Conservation (phyloP, 805 yeast genomes). For the Kluyveromyces starmeri region DNA sequence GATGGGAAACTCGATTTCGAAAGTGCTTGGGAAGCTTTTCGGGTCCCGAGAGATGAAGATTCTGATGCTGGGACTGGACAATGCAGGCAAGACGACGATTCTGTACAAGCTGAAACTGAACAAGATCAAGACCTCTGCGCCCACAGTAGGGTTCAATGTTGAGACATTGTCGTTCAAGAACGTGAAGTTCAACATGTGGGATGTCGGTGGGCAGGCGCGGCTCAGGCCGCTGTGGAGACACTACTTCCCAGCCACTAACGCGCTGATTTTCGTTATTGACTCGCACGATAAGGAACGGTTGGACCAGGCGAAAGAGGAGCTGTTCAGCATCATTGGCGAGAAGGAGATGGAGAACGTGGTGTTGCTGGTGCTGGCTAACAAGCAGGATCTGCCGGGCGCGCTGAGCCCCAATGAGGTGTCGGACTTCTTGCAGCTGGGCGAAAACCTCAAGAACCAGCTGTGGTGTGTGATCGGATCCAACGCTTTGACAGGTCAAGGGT, state of each 20-base stretch:
- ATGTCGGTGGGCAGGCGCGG: constrained; percentile 93
- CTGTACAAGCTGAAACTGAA: constrained; percentile 76
- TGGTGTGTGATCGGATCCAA: constrained; percentile 92
- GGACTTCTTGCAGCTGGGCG: constrained; percentile 55
- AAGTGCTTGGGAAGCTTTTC: constrained; percentile 36
- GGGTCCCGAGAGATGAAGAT: constrained; percentile 55
- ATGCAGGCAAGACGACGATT: constrained; percentile 88
- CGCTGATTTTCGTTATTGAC: constrained; percentile 85
- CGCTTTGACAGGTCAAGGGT: constrained; percentile 84
- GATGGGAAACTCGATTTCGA: constrained; percentile 31
- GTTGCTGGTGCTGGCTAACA: constrained; percentile 79
- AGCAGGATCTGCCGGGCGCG: constrained; percentile 69
- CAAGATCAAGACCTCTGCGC: constrained; percentile 69
- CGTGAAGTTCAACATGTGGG: constrained; percentile 84
- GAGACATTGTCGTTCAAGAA: constrained; percentile 78
- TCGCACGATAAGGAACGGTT: constrained; percentile 64
- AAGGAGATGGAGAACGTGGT: constrained; percentile 76
- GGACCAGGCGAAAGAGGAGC: constrained; percentile 68
- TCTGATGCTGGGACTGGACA: constrained; percentile 85
- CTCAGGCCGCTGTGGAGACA: constrained; percentile 93
- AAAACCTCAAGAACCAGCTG: constrained; percentile 52
- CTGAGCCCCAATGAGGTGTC: constrained; percentile 74
- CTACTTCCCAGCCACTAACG: constrained; percentile 88
- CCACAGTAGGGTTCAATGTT: constrained; percentile 91
- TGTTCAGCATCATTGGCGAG: constrained; percentile 70